These are phyloP conservation scores for Pseudisothecium myosuroides DNA, from an alignment of 225 moss, liverwort and hornwort genomes.

Conservation along the genomic window DNA sequence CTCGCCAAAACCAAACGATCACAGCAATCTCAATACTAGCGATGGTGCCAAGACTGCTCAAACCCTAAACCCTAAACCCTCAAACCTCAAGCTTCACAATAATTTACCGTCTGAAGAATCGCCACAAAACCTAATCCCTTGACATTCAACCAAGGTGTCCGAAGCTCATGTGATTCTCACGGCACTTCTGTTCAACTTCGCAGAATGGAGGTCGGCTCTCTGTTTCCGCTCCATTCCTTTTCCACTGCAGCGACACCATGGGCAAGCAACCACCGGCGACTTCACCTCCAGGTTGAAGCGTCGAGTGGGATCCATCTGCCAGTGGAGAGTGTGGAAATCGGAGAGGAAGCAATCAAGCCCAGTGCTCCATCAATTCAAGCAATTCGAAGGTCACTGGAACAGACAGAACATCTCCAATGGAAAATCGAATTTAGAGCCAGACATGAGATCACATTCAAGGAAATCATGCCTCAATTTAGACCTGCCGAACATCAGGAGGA, in stretches of 20 bases:
- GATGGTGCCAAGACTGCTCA: background rate
- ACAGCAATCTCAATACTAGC: background rate
- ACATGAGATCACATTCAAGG: background rate
- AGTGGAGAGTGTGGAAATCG: background rate
- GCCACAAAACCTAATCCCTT: background rate
- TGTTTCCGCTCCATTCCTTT: background rate
- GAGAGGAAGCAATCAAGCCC: background rate
- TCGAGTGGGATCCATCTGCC: background rate
- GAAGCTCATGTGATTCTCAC: background rate
- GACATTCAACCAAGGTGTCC: background rate
- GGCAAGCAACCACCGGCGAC: background rate
- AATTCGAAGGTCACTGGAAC: background rate
- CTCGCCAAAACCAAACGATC: background rate
- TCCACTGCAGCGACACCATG: background rate
- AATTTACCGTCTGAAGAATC: background rate
- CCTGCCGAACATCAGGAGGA: background rate
- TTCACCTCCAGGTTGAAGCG: background rate
- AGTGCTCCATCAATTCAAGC: background rate
- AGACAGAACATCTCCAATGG: background rate
- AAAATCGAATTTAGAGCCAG: background rate
- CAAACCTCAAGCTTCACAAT: background rate
- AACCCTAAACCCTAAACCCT: background rate
- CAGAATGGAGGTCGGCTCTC: background rate
- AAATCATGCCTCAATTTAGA: background rate
- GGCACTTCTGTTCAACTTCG: background rate